Evolutionary conservation across 768 basidiomycete genomes (phyloP), one percentile per base, ranked within the genome.

Genomic region (Podaxis sp.): DNA sequence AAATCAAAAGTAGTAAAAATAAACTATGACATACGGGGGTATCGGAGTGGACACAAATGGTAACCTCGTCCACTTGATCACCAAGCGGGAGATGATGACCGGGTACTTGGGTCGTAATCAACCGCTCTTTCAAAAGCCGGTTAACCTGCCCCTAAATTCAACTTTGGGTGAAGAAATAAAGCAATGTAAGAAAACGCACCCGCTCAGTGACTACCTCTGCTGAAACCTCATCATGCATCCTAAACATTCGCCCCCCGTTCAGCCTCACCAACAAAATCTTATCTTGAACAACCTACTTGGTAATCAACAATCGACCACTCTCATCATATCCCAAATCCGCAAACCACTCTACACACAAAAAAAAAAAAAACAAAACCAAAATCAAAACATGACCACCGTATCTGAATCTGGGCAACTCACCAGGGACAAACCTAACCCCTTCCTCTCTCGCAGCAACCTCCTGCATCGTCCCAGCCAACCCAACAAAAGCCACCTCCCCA

Each of bases 11-110:
- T 3, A 21, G 48, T 55, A 50, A 48, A 60, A 59, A 35, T 55
- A 55, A 35, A n/a, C 58, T 42, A 55, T 40, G 57, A 67, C 83
- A 67, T 40, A 86, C 82, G 1, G 86, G 84, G 0, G 83, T 86
- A 59, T 87, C 85, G 0, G 84, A 87, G 67, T 87, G 86, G 61
- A 82, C 83, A 57, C 85, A 88, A 21, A 88, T 86, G 3, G 86
- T 81, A 0, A 87, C 82, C 55, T 84, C 81, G 0, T 64, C 58
- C 7, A 86, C 66, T 52, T 76, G 74, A 4, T 72, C 68, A 4
- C 77, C 78, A 1, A 86, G 69, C 2, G 80, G 77, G 0, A 86
- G 63, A 53, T 66, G 69, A 0, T 67, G 71, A 2, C 78, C 80
- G 25, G 71, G 21, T 36, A 55, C 68, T 1, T 73, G 69, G 2